Conservation (phyloP, 2,329 filamentous ascomycete species). For the Furcasterigmium furcatum region DNA sequence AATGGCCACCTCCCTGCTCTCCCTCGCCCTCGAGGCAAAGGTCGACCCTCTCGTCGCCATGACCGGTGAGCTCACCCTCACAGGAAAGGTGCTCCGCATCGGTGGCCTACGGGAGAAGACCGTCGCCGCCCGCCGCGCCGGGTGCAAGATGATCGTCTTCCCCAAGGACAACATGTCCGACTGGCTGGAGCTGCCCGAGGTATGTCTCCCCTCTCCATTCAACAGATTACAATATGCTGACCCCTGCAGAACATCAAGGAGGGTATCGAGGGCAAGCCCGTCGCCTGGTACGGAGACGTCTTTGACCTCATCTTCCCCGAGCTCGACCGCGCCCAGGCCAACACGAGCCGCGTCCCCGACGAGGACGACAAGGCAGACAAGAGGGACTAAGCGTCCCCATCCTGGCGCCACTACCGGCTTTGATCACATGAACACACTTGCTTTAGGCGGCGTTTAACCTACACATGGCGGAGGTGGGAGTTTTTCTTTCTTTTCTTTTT, state of each 20-base stretch:
- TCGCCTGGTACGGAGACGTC: constrained; percentile 91
- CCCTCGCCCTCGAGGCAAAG: constrained; percentile 73
- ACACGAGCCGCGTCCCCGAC: constrained; percentile 64
- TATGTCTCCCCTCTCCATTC: constrained; percentile 45
- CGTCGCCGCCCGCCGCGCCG: constrained; percentile 86
- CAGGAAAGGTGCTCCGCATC: constrained; percentile 93
- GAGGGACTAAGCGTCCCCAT: constrained; percentile 1
- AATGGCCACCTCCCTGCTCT: constrained; percentile 92
- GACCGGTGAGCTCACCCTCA: constrained; percentile 96
- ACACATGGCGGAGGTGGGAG: background rate
- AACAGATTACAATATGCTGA: constrained; percentile 3
- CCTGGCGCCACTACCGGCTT: no score
- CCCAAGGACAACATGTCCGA: constrained; percentile 93
- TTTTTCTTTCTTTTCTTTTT: background rate
- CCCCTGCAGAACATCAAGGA: constrained; percentile 87
- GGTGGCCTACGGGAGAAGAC: constrained; percentile 96
- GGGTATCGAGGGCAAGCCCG: constrained; percentile 86
- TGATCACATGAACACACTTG: no score
- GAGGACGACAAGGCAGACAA: constrained; percentile 29
- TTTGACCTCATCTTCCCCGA: constrained; percentile 87
- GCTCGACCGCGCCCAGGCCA: constrained; percentile 70
- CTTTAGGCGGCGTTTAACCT: background rate
- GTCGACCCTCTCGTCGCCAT: constrained; percentile 89
- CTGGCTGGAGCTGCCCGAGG: constrained; percentile 95
- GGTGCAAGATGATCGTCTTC: constrained; percentile 92